Conservation (phyloP, 371 early-diverging fungal genomes). For the Syncephalastrum racemosum region DNA sequence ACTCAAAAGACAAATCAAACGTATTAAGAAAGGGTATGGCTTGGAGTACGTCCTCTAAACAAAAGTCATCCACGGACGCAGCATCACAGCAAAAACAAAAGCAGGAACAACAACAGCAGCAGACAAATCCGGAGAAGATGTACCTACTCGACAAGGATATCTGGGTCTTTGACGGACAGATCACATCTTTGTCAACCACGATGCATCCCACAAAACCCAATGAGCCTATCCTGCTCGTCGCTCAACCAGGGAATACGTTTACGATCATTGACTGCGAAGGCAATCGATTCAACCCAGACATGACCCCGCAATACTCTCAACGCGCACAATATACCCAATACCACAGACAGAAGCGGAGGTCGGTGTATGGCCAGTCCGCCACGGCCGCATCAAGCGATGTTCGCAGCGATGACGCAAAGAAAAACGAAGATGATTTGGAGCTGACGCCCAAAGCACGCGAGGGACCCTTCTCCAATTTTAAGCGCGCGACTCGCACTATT, state of each 20-base stretch:
- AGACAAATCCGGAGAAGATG: slow-evolving; percentile 11
- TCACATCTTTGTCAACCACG: slow-evolving; percentile 41
- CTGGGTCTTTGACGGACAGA: slow-evolving; percentile 65
- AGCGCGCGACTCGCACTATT: slow-evolving; percentile 20
- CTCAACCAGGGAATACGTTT: slow-evolving; percentile 64
- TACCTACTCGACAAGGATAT: slow-evolving; percentile 49
- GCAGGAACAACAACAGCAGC: slow-evolving; percentile 10
- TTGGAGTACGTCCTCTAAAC: slow-evolving; percentile 14
- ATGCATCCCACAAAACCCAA: slow-evolving; percentile 39
- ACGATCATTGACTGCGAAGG: slow-evolving; percentile 60
- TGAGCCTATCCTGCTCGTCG: slow-evolving; percentile 54
- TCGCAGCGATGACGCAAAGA: background rate
- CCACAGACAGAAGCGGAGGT: slow-evolving; percentile 3
- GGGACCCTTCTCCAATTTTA: slow-evolving; percentile 17
- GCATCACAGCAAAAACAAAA: slow-evolving; percentile 7
- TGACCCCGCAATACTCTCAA: slow-evolving; percentile 35
- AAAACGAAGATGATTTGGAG: slow-evolving; percentile 1
- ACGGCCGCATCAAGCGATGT: background rate
- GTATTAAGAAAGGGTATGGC: slow-evolving; percentile 21
- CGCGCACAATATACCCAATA: slow-evolving; percentile 17
- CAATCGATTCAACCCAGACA: slow-evolving; percentile 49
- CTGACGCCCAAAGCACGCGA: slow-evolving; percentile 9
- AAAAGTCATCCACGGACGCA: background rate
- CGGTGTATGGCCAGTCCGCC: too few species aligned
- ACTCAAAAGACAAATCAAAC: slow-evolving; percentile 14